phyloP scores from a whole-genome alignment of 208 protist species.

The Trypanosoma rangeli region DNA sequence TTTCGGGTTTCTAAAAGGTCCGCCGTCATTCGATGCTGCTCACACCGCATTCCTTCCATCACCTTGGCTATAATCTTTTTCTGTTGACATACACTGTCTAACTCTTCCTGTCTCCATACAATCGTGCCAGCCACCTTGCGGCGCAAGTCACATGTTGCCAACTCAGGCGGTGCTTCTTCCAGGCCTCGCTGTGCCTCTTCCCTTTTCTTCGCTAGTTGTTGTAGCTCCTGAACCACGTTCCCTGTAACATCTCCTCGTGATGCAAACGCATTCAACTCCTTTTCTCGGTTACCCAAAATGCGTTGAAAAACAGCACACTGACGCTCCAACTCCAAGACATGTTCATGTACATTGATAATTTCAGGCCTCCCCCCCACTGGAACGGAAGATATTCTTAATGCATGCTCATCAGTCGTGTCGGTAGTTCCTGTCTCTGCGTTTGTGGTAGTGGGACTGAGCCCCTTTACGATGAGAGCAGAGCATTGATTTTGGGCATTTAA shows the following conservation, averaged over 20 bases:
- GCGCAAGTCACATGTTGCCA: constrained; percentile 24
- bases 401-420: background rate
- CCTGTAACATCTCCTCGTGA: constrained; percentile 10
- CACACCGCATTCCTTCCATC: constrained; percentile 25
- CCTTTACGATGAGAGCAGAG: background rate
- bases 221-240: constrained; percentile 16
- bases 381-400: background rate
- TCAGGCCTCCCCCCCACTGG: background rate
- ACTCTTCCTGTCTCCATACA: constrained; percentile 27
- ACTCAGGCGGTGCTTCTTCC: constrained; percentile 18
- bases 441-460: background rate
- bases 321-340: constrained; percentile 20
- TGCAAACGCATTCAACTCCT: constrained; percentile 17
- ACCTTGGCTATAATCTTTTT: constrained; percentile 11
- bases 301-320: constrained; percentile 27
- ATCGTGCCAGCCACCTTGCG: constrained; percentile 27
- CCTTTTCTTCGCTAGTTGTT: constrained; percentile 8
- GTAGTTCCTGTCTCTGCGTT: background rate
- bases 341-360: constrained; percentile 11
- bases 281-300: constrained; percentile 24
- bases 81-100: constrained; percentile 23
- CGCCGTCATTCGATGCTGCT: constrained; percentile 26
- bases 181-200: constrained; percentile 22
- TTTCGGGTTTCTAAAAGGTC: constrained; percentile 27
- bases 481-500: constrained; percentile 25